These are phyloP conservation scores for Leccinum disarticulatum DNA, from an alignment of 768 basidiomycete species.

Conservation along the genomic window DNA sequence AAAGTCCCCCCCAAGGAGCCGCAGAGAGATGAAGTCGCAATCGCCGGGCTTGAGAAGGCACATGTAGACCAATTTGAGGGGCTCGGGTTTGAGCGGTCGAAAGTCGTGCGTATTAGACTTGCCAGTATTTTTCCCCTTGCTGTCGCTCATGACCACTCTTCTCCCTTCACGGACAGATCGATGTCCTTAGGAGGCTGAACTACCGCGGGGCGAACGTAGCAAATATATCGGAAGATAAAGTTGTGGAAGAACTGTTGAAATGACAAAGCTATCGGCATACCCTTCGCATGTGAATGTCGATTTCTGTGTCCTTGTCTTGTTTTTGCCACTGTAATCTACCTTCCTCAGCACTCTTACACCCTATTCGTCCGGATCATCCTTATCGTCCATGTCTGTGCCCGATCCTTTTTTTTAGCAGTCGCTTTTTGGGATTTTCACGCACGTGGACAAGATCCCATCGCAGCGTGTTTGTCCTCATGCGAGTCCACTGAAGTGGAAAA, in stretches of 20 bases:
- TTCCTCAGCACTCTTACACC: conserved; percentile 14
- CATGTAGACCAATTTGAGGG: conserved; percentile 84
- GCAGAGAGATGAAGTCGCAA: conserved; percentile 49
- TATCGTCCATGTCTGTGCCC: conserved; percentile 11
- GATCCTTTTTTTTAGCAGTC: conserved; percentile 4
- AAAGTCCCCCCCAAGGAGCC: conserved; percentile 33
- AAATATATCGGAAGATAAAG: conserved; percentile 77
- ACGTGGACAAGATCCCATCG: conserved; percentile 9
- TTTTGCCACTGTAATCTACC: conserved; percentile 29
- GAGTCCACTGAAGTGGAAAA: conserved; percentile 5
- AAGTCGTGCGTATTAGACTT: conserved; percentile 67
- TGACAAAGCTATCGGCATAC: conserved; percentile 33
- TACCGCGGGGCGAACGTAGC: conserved; percentile 82
- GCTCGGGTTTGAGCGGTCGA: conserved; percentile 77
- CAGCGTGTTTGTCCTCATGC: conserved; percentile 7
- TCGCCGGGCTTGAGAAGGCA: conserved; percentile 79
- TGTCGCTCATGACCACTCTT: conserved; percentile 3
- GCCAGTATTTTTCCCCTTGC: background rate
- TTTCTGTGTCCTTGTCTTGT: conserved; percentile 25
- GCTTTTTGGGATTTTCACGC: conserved; percentile 5
- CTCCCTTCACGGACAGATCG: conserved; percentile 53
- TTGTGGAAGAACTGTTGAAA: conserved; percentile 85
- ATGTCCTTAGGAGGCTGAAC: conserved; percentile 83
- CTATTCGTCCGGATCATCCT: conserved; percentile 17
- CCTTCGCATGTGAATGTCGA: conserved; percentile 24